Conservation (phyloP, 257 asterid genomes). For the Penstemon davidsonii region DNA sequence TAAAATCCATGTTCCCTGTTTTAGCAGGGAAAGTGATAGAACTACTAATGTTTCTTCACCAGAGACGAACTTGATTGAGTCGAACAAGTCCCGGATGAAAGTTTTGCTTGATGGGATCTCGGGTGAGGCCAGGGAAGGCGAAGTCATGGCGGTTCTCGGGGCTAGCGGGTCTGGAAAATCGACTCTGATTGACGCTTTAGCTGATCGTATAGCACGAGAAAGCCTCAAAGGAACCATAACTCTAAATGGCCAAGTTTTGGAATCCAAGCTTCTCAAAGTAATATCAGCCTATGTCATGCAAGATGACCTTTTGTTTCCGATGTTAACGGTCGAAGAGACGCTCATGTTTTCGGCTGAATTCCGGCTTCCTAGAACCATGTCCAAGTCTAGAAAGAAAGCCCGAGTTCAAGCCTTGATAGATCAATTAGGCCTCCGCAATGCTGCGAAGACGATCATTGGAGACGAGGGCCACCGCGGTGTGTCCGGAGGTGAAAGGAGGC, state of each 20-base stretch:
- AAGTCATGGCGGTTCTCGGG: constrained; percentile 61
- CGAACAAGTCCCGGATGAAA: constrained; percentile 23
- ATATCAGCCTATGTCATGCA: constrained; percentile 70
- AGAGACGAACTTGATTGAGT: not conserved
- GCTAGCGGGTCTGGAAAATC: constrained; percentile 73
- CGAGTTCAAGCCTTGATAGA: constrained; percentile 56
- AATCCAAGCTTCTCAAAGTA: constrained; percentile 47
- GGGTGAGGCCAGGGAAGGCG: constrained; percentile 62
- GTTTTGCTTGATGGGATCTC: constrained; percentile 44
- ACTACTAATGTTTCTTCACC: not conserved
- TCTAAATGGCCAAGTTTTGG: constrained; percentile 50
- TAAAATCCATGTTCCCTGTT: constrained; percentile 24
- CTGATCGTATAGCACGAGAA: constrained; percentile 50
- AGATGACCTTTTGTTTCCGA: constrained; percentile 54
- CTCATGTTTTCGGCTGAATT: constrained; percentile 63
- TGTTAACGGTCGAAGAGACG: constrained; percentile 60
- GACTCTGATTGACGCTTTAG: constrained; percentile 55
- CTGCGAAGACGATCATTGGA: constrained; percentile 51
- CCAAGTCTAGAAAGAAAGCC: constrained; percentile 39
- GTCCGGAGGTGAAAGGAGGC: constrained; percentile 53
- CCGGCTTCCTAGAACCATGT: constrained; percentile 46
- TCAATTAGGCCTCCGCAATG: constrained; percentile 49
- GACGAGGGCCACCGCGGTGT: constrained; percentile 71
- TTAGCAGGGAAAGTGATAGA: not conserved
- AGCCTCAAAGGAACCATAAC: constrained; percentile 51